These are phyloP conservation scores for Kitagawia praeruptora DNA, from an alignment of 129 eudicot species.

Conservation along the genomic window DNA sequence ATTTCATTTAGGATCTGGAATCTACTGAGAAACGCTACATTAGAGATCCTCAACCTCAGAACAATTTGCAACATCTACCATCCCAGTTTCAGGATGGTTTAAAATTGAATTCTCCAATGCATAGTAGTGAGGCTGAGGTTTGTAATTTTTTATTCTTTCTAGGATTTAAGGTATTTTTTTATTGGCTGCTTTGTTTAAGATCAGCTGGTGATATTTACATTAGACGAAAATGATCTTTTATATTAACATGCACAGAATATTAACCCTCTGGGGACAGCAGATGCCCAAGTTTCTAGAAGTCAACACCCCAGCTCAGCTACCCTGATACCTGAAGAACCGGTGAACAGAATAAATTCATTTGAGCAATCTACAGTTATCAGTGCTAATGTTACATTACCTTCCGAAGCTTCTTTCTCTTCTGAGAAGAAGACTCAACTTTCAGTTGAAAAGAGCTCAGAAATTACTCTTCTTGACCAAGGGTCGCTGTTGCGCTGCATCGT, in stretches of 20 bases:
- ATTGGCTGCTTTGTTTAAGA: background rate
- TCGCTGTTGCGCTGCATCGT: constrained; percentile 75
- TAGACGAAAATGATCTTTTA: constrained; percentile 10
- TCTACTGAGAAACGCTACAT: constrained; percentile 25
- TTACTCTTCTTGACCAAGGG: constrained; percentile 62
- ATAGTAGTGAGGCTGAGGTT: constrained; percentile 48
- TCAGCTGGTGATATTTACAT: background rate
- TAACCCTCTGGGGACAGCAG: constrained; percentile 18
- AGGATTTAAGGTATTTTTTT: background rate
- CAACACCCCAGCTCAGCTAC: constrained; percentile 24
- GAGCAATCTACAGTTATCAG: constrained; percentile 21
- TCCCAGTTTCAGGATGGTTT: constrained; percentile 69
- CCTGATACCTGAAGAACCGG: constrained; percentile 30
- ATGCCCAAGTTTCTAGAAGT: constrained; percentile 23
- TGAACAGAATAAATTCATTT: constrained; percentile 19
- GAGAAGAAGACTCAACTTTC: constrained; percentile 26
- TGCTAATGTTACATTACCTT: constrained; percentile 20
- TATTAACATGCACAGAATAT: constrained; percentile 20
- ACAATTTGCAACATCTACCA: constrained; percentile 64
- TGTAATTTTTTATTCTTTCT: background rate
- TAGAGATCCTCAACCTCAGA: constrained; percentile 25
- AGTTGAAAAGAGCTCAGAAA: constrained; percentile 31
- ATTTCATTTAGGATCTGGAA: constrained; percentile 24
- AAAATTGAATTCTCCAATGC: constrained; percentile 44
- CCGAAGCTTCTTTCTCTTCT: constrained; percentile 31